Percentiles rank a stretch among this genome's conserved stretches.
Evolutionary conservation across 2,329 filamentous ascomycete species (phyloP).

Genomic region (Fusarium algeriense): DNA sequence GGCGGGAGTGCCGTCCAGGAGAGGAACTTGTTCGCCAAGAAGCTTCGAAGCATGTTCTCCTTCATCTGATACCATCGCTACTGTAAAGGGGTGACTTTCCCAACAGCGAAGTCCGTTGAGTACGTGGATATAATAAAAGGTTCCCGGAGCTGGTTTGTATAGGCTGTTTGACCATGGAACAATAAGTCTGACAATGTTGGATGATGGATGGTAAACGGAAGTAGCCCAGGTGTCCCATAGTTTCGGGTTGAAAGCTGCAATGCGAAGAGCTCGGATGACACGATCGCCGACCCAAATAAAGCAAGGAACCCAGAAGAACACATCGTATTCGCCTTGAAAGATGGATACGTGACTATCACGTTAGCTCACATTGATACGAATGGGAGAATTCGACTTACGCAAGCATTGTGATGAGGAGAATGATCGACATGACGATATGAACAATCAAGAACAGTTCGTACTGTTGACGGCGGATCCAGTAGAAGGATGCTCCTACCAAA

Average conservation of each 20-base stretch:
- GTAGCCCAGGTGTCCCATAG: constrained; percentile 54
- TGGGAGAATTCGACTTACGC: constrained; percentile 54
- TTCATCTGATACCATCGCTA: constrained; percentile 50
- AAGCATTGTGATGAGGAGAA: constrained; percentile 64
- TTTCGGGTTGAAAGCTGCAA: constrained; percentile 55
- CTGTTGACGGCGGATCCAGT: constrained; percentile 63
- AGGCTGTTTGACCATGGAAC: constrained; percentile 52
- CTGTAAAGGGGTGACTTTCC: constrained; percentile 65
- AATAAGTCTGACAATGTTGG: constrained; percentile 58
- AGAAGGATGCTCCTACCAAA: constrained; percentile 61
- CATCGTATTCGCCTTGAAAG: constrained; percentile 62
- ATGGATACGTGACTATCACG: constrained; percentile 62
- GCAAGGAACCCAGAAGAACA: constrained; percentile 63
- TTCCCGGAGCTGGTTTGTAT: constrained; percentile 55
- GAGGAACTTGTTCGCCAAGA: constrained; percentile 50
- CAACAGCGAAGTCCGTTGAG: constrained; percentile 56
- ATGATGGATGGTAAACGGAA: constrained; percentile 52
- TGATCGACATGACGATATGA: constrained; percentile 65
- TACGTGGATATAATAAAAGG: constrained; percentile 60
- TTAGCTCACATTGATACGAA: background rate
- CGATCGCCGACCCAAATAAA: constrained; percentile 65
- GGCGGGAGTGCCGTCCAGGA: constrained; percentile 43
- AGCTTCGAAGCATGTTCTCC: constrained; percentile 31
- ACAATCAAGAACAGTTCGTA: constrained; percentile 65
- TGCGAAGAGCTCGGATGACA: constrained; percentile 58